Conservation (phyloP, 2,329 filamentous ascomycete genomes). For the Davidsoniella virescens region DNA sequence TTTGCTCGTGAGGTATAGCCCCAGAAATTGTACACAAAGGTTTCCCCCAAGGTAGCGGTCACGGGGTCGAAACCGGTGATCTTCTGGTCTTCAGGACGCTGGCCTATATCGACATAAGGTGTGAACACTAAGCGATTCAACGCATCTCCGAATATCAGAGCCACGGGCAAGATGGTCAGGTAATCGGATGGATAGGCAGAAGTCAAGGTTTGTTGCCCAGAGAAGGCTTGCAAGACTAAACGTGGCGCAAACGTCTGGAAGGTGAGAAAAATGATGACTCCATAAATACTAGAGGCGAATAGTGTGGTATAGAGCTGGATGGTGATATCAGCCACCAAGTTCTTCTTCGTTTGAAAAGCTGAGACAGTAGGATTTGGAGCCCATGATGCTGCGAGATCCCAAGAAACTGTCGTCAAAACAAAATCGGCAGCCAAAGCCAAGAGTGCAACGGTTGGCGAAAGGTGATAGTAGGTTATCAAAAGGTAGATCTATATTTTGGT, state of each 20-base stretch:
- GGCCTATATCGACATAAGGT: conserved; percentile 40
- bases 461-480: conserved; percentile 59
- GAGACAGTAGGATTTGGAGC: neutral
- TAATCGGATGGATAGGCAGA: conserved; percentile 49
- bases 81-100: conserved; percentile 31
- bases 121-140: conserved; percentile 65
- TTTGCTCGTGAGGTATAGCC: conserved; percentile 48
- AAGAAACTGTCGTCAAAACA: neutral
- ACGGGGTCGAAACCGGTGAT: conserved; percentile 43
- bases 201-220: conserved; percentile 51
- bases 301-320: conserved; percentile 49
- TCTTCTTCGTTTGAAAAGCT: conserved; percentile 49
- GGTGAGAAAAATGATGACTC: conserved; percentile 51
- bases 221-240: conserved; percentile 60
- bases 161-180: conserved; percentile 42
- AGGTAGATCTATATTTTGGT: conserved; percentile 44
- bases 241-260: conserved; percentile 54
- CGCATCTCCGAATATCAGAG: conserved; percentile 46
- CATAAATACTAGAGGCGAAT: conserved; percentile 58
- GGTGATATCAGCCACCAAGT: conserved; percentile 44
- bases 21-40: conserved; percentile 56
- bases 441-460: conserved; percentile 44
- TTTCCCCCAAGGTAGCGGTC: conserved; percentile 50
- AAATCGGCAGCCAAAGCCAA: conserved; percentile 30
- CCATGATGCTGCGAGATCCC: neutral